These are phyloP conservation scores for Hymenoscyphus infarciens DNA, from an alignment of 2,329 filamentous ascomycete genomes.

Conservation along the genomic window DNA sequence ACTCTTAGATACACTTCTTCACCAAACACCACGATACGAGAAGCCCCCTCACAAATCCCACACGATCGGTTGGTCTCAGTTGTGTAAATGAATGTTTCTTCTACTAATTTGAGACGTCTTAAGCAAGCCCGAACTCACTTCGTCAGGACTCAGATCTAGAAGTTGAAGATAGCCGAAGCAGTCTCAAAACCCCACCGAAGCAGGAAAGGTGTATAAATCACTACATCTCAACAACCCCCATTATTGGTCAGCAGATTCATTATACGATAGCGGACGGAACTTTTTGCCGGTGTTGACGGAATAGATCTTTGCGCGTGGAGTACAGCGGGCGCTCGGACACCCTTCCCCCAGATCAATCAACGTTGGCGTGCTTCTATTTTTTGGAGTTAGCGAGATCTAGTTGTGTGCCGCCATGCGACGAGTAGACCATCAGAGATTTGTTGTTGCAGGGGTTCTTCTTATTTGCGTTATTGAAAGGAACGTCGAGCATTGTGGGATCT, in stretches of 20 bases:
- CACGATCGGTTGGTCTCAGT: no score
- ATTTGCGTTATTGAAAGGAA: neutral
- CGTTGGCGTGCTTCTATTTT: neutral
- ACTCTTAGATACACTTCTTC: neutral
- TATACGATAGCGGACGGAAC: neutral
- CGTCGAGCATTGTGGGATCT: neutral
- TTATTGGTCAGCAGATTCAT: neutral
- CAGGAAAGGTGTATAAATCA: neutral
- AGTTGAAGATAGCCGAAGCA: neutral
- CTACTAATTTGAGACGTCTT: no score
- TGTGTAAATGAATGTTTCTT: no score
- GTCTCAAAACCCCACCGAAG: neutral
- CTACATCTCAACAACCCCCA: conserved; percentile 1
- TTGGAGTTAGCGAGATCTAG: neutral
- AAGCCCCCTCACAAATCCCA: no score
- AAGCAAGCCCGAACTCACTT: no score
- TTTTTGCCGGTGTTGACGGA: neutral
- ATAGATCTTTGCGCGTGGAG: no score
- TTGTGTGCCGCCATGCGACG: neutral
- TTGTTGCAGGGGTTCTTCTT: neutral
- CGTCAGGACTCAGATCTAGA: no score
- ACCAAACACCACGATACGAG: no score
- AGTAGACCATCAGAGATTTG: neutral
- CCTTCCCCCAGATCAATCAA: neutral
- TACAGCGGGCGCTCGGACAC: neutral